Evolutionary conservation across 2,329 filamentous ascomycete species (phyloP).

Genomic region (Fusarium praegraminearum): DNA sequence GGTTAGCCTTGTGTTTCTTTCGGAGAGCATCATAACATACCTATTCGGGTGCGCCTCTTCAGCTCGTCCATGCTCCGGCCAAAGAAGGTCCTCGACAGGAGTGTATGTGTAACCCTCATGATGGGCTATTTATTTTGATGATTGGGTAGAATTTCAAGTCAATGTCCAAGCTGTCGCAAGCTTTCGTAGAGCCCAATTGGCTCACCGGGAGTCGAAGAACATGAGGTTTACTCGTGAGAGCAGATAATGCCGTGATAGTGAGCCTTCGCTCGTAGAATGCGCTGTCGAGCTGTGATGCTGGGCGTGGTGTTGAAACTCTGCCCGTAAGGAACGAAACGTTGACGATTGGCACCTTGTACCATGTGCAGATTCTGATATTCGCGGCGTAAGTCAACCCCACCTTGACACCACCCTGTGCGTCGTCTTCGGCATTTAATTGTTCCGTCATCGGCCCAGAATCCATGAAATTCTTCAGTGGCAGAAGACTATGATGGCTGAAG

Average conservation of each 20-base stretch:
- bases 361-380: constrained; percentile 6
- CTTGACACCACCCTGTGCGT: constrained; percentile 10
- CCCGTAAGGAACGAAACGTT: background rate
- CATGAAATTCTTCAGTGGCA: constrained; percentile 44
- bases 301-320: constrained; percentile 13
- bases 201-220: constrained; percentile 45
- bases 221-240: constrained; percentile 25
- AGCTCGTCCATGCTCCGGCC: constrained; percentile 71
- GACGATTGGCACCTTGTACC: constrained; percentile 26
- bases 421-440: constrained; percentile 34
- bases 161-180: constrained; percentile 23
- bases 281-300: constrained; percentile 6
- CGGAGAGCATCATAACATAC: constrained; percentile 50
- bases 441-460: constrained; percentile 41
- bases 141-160: background rate
- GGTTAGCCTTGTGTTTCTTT: background rate
- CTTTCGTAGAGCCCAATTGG: constrained; percentile 46
- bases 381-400: background rate
- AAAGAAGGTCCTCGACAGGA: constrained; percentile 66
- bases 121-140: constrained; percentile 22
- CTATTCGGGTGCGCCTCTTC: constrained; percentile 66
- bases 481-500: constrained; percentile 8
- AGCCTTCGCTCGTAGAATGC: constrained; percentile 1
- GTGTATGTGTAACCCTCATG: constrained; percentile 62
- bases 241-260: background rate